phyloP scores from a whole-genome alignment of 2,329 filamentous ascomycete genomes.

The Pseudocercospora vitis region DNA sequence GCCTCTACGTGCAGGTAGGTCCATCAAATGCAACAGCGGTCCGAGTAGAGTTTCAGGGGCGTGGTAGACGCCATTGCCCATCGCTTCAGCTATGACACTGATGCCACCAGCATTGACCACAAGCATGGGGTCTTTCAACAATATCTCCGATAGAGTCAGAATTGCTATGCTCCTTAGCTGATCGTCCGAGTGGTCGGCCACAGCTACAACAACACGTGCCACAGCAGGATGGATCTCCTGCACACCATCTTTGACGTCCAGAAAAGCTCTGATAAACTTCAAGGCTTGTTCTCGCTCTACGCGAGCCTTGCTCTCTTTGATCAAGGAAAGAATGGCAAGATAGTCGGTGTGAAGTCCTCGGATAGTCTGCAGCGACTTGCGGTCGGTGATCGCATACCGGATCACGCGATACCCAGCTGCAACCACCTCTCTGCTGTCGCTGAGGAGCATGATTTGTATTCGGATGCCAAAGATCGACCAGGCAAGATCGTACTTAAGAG shows the following conservation, averaged over 20 bases:
- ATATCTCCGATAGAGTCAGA: slow-evolving; percentile 86
- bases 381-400: slow-evolving; percentile 89
- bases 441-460: slow-evolving; percentile 93
- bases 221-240: slow-evolving; percentile 83
- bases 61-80: slow-evolving; percentile 87
- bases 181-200: slow-evolving; percentile 84
- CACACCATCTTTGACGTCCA: slow-evolving; percentile 92
- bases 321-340: slow-evolving; percentile 84
- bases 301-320: slow-evolving; percentile 95
- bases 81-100: slow-evolving; percentile 81
- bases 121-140: slow-evolving; percentile 80
- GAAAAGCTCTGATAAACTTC: slow-evolving; percentile 91
- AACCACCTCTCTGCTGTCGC: slow-evolving; percentile 92
- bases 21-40: slow-evolving; percentile 86
- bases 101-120: slow-evolving; percentile 82
- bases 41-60: slow-evolving; percentile 85
- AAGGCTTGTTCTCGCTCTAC: slow-evolving; percentile 95
- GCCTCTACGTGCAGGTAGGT: slow-evolving; percentile 75
- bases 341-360: slow-evolving; percentile 86
- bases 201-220: slow-evolving; percentile 83
- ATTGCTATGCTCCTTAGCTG: slow-evolving; percentile 86
- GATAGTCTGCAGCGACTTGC: slow-evolving; percentile 84
- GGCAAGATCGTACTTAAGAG: slow-evolving; percentile 91
- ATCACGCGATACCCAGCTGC: slow-evolving; percentile 92
- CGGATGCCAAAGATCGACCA: slow-evolving; percentile 93